A percentile compares a stretch with the other conserved stretches of the same genome.
Conservation (phyloP, 192 early-diverging fungal species). For the Polychytrium aggregatum region DNA sequence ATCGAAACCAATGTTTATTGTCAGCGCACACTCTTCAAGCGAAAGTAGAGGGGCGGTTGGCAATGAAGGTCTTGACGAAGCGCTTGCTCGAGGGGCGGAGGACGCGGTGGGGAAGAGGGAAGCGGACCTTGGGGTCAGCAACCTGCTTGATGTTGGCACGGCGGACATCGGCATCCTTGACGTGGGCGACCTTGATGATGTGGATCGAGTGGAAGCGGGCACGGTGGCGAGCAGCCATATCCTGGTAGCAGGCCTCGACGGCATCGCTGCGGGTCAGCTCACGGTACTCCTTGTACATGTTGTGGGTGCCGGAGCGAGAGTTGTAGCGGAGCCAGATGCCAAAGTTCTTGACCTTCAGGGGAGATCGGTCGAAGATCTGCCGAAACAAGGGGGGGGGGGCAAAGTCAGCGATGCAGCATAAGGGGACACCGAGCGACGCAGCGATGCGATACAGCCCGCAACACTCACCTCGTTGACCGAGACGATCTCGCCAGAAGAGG, state of each 20-base stretch:
- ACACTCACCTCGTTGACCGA: constrained; percentile 81
- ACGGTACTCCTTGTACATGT: constrained; percentile 99
- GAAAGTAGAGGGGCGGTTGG: constrained; percentile 88
- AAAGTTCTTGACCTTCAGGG: constrained; percentile 89
- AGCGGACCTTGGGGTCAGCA: constrained; percentile 76
- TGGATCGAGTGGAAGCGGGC: constrained; percentile 96
- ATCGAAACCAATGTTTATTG: too few relatives aligned
- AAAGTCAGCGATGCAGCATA: too few relatives aligned
- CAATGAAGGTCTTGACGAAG: constrained; percentile 75
- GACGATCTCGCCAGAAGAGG: constrained; percentile 95
- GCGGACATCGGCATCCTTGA: constrained; percentile 79
- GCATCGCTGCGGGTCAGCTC: constrained; percentile 71
- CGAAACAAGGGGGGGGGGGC: too few relatives aligned
- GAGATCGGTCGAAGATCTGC: constrained; percentile 89
- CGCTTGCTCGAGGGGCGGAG: constrained; percentile 71
- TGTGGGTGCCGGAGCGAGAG: constrained; percentile 99
- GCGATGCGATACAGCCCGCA: too few relatives aligned
- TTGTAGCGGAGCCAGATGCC: constrained; percentile 99
- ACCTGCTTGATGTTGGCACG: constrained; percentile 98
- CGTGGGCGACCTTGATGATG: constrained; percentile 95
- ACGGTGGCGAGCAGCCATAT: constrained; percentile 99
- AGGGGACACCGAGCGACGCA: too few relatives aligned
- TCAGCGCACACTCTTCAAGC: too few relatives aligned
- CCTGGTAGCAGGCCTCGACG: constrained; percentile 63
- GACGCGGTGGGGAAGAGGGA: constrained; percentile 97